Base-by-base conservation (phyloP, 1,284 basidiomycete species). In the Farysia itapuensis region DNA sequence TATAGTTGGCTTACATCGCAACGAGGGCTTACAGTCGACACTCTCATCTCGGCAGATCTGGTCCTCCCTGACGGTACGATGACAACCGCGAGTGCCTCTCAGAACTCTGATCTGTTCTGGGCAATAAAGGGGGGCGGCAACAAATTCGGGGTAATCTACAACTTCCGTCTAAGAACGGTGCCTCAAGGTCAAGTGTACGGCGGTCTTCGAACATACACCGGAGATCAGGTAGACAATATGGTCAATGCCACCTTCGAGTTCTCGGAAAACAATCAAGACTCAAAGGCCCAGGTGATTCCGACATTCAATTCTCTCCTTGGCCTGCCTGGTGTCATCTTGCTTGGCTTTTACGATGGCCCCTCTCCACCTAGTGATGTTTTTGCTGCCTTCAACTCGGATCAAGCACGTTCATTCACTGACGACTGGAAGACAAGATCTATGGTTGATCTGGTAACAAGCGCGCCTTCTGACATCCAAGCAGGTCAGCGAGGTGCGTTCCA, bases 81-180 rank as follows among this genome's bases (percentile, higher is more conserved):
- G n/a, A 57, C 45, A 13, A 52, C 52, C 11, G 58, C 53, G 13
- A 47, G 58, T 11, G 39, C 38, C 8, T 39, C 53, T 34, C 38
- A 57, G 35, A 53, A 68, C 38, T 21, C 58, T 4, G 66, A 68
- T 28, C 56, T 60, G 35, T 61, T 52, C 43, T 66, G 49, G 51
- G 54, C 66, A 26, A 48, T 69, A 39, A 47, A 41, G 29, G 66
- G 66, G 15, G 66, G 63, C 11, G 64, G 64, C 35, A 67, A 67
- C 51, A 45, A 48, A 29, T 64, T 67, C 19, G 63, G 63, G 16
- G 43, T 68, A 30, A 41, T 66, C 26, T 39, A 59, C 49, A 59
- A 60, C 47, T 64, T 63, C 43, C 39, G 46, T 3, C 53, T 67
- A 35, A 54, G 51, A 43, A 64, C 64, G 12, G 44, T 48, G 7